These are phyloP conservation scores for Russula abietina DNA, from an alignment of 768 basidiomycete genomes.

Conservation along the genomic window DNA sequence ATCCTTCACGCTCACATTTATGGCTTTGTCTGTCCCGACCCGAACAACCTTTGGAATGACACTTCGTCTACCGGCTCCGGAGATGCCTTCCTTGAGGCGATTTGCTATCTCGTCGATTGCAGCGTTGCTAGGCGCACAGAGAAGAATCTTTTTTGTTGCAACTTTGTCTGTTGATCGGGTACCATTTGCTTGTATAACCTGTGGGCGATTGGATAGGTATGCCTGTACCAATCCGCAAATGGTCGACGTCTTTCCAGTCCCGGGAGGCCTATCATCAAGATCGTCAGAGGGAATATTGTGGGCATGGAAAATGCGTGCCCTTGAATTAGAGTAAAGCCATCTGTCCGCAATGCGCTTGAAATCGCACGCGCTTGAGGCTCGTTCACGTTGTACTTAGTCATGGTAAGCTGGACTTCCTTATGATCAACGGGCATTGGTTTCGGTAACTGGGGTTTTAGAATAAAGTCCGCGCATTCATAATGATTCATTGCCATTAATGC, in stretches of 20 bases:
- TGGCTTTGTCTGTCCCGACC: conserved; percentile 69
- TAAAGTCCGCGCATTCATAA: conserved; percentile 68
- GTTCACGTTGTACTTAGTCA: conserved; percentile 71
- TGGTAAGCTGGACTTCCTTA: conserved; percentile 54
- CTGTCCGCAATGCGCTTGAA: conserved; percentile 56
- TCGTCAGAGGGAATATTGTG: background rate
- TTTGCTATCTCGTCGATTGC: conserved; percentile 95
- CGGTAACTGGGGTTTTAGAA: conserved; percentile 63
- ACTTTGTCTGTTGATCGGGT: conserved; percentile 38
- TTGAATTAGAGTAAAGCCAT: conserved; percentile 90
- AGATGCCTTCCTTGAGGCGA: conserved; percentile 76
- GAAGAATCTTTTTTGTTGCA: conserved; percentile 66
- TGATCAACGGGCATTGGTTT: conserved; percentile 39
- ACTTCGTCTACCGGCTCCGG: conserved; percentile 47
- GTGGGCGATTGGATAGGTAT: conserved; percentile 58
- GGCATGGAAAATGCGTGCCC: conserved; percentile 47
- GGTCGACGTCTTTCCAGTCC: conserved; percentile 97
- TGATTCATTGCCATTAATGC: conserved; percentile 78
- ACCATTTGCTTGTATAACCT: conserved; percentile 40
- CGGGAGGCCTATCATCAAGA: conserved; percentile 66
- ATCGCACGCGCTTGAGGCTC: conserved; percentile 94
- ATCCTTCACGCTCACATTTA: conserved; percentile 76
- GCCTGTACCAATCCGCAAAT: conserved; percentile 91
- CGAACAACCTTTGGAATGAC: conserved; percentile 78
- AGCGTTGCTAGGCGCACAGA: conserved; percentile 97